Evolutionary conservation across 2,329 filamentous ascomycete genomes (phyloP).

Genomic region (Talaromyces sp.): DNA sequence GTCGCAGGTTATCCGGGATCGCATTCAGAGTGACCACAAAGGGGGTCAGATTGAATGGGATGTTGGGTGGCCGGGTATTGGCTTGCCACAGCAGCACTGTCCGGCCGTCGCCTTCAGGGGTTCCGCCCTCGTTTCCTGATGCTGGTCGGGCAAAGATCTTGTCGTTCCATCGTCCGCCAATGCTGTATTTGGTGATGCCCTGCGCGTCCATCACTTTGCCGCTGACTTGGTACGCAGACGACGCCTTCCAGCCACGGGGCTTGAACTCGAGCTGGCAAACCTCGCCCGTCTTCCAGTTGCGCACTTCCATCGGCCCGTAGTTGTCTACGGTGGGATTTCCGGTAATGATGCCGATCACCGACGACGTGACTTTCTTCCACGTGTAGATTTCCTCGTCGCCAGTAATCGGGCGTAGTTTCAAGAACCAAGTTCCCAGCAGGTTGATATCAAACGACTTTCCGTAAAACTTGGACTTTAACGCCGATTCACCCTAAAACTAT

Average conservation of each 20-base stretch:
- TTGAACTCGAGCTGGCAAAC: conserved; percentile 90
- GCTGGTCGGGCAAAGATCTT: conserved; percentile 92
- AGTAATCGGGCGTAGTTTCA: conserved; percentile 70
- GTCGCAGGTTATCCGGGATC: conserved; percentile 72
- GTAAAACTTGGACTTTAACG: conserved; percentile 94
- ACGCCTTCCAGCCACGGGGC: conserved; percentile 89
- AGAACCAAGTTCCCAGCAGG: conserved; percentile 93
- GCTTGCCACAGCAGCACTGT: conserved; percentile 93
- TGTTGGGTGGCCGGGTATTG: conserved; percentile 71
- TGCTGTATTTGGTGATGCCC: conserved; percentile 79
- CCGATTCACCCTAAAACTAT: conserved; percentile 70
- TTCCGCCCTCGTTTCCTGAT: conserved; percentile 76
- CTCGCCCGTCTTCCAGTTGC: conserved; percentile 94
- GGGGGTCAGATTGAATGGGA: conserved; percentile 95
- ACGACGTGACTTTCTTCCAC: conserved; percentile 98
- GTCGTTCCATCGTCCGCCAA: conserved; percentile 95
- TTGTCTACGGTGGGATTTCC: conserved; percentile 97
- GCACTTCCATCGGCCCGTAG: conserved; percentile 94
- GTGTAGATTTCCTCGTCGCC: conserved; percentile 86
- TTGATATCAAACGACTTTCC: conserved; percentile 98
- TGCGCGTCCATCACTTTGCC: conserved; percentile 78
- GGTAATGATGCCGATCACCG: conserved; percentile 97
- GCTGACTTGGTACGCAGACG: conserved; percentile 80
- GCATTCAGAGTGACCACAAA: conserved; percentile 95
- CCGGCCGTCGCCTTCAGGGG: conserved; percentile 57